Base-by-base conservation (phyloP, 805 yeast genomes). In the Zygosaccharomyces lentus region DNA sequence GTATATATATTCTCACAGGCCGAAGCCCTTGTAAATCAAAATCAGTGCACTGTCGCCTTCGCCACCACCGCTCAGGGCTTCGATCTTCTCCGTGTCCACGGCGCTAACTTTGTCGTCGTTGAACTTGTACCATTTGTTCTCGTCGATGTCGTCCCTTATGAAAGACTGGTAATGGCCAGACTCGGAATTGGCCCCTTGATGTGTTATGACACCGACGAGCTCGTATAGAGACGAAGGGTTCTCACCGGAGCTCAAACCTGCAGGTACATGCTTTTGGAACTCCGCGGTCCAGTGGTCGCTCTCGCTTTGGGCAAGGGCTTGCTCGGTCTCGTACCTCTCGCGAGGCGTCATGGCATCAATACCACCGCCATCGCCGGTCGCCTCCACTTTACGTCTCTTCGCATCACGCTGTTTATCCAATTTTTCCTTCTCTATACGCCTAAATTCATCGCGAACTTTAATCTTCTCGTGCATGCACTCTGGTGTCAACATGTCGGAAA, bases 91-190 rank as follows among this genome's bases (percentile, higher is more conserved):
- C 60, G 80, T 84, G 51, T 75, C 80, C n/a, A 90, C 89, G 34
- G 74, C 70, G 6, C 79, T 71, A 13, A 93, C 96, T 62, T 84
- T 84, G 68, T 90, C 96, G 66, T 93, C 99, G 64, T 93, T 89
- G 69, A 87, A 93, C 66, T 82, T 83, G 84, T 87, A 91, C 99
- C 99, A 93, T 52, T 73, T 76, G 40, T 84, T 82, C 26, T 86
- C 90, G 59, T 83, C 88, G 15, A 67, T 68, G 27, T 74, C 78
- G 65, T 90, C 93, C 57, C 78, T 82, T 12, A 85, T 82, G 69
- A 87, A 93, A 24, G 91, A 82, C 69, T 90, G 97, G 67, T 93
- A 93, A 68, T 93, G 99, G 13, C 99, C 99, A 24, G 96, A 84
- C 65, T 93, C 98, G 0, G 98, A 96, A 36, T 90, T 81, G 6